These are phyloP conservation scores for Aspergillus indologenus DNA, from an alignment of 495 filamentous ascomycete genomes.

Conservation along the genomic window DNA sequence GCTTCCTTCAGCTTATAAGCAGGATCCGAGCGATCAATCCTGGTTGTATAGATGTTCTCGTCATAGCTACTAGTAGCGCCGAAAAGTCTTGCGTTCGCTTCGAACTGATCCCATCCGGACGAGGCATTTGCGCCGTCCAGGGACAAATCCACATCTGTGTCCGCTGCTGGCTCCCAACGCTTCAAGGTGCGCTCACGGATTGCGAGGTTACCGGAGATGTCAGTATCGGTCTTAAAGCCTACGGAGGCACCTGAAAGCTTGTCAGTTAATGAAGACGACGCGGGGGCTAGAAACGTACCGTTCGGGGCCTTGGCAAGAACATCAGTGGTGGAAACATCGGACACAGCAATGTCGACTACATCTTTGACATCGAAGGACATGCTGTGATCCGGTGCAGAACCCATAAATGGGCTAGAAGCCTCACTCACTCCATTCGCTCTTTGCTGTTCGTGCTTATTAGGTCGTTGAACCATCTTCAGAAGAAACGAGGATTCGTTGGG, in stretches of 20 bases:
- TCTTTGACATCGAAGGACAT: constrained; percentile 83
- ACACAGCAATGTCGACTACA: constrained; percentile 61
- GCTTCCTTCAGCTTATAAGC: constrained; percentile 72
- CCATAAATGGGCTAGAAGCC: constrained; percentile 52
- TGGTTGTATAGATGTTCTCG: constrained; percentile 91
- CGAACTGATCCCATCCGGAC: constrained; percentile 89
- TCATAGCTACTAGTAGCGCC: constrained; percentile 85
- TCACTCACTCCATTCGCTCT: constrained; percentile 57
- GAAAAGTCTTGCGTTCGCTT: constrained; percentile 81
- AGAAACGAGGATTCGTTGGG: constrained; percentile 58
- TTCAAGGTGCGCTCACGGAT: constrained; percentile 74
- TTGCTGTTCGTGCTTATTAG: constrained; percentile 43
- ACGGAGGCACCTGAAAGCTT: constrained; percentile 42
- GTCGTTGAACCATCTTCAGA: constrained; percentile 80
- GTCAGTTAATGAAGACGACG: constrained; percentile 13
- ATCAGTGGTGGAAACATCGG: constrained; percentile 51
- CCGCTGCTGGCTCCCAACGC: constrained; percentile 73
- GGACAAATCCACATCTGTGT: constrained; percentile 59
- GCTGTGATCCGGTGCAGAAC: constrained; percentile 58
- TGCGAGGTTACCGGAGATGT: constrained; percentile 73
- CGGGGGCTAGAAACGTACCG: constrained; percentile 51
- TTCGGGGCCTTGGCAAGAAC: constrained; percentile 59
- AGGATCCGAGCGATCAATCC: constrained; percentile 78
- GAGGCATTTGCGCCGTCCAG: constrained; percentile 55
- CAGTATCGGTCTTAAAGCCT: constrained; percentile 79